Conservation (phyloP, 2,329 filamentous ascomycete genomes). For the Triangularia verruculosa region DNA sequence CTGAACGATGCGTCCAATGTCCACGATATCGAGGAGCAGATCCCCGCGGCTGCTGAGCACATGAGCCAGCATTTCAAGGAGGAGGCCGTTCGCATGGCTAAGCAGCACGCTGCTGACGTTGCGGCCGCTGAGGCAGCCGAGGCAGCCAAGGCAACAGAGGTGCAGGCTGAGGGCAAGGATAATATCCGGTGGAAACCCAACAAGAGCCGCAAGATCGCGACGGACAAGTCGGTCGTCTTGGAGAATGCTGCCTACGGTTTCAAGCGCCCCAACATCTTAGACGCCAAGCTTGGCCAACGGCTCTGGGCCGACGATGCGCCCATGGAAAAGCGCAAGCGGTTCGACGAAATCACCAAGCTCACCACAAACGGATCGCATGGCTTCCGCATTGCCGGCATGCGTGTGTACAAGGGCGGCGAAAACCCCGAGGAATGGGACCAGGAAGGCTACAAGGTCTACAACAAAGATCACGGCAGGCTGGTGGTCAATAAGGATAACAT, state of each 20-base stretch:
- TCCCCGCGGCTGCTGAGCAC: conserved; percentile 43
- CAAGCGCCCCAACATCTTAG: conserved; percentile 81
- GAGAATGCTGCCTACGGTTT: conserved; percentile 82
- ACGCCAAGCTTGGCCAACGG: conserved; percentile 83
- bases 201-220: conserved; percentile 62
- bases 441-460: conserved; percentile 58
- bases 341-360: conserved; percentile 55
- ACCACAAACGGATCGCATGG: conserved; percentile 60
- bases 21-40: conserved; percentile 48
- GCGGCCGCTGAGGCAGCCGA: conserved; percentile 15
- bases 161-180: conserved; percentile 23
- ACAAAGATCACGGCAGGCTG: conserved; percentile 60
- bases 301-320: conserved; percentile 78
- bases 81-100: conserved; percentile 31
- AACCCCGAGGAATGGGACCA: conserved; percentile 49
- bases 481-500: conserved; percentile 54
- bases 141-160: background rate
- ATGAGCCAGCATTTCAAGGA: conserved; percentile 42
- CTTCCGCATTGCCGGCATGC: conserved; percentile 65
- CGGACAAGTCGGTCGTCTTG: conserved; percentile 76
- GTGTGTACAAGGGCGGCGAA: conserved; percentile 57
- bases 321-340: conserved; percentile 55
- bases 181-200: conserved; percentile 46
- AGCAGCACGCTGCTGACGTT: conserved; percentile 18
- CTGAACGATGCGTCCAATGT: conserved; percentile 57